These are phyloP conservation scores for Papiliotrema laurentii DNA, from an alignment of 1,284 basidiomycete species.

Conservation along the genomic window DNA sequence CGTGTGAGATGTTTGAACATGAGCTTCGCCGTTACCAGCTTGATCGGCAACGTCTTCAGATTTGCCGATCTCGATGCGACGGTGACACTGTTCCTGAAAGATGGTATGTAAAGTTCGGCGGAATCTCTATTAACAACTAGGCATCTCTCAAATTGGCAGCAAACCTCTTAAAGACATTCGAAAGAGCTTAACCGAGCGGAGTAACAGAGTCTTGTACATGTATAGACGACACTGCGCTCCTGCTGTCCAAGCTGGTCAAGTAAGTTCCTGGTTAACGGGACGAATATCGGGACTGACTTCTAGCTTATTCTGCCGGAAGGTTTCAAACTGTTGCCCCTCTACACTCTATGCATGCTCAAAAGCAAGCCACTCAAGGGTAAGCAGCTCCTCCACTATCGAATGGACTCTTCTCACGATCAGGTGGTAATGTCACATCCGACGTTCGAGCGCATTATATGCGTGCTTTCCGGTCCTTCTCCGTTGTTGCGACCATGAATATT, in stretches of 20 bases:
- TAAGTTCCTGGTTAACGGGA: slow-evolving; percentile 40
- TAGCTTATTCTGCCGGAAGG: slow-evolving; percentile 92
- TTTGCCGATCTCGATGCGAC: slow-evolving; percentile 88
- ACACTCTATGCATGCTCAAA: slow-evolving; percentile 80
- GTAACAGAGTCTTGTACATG: slow-evolving; percentile 75
- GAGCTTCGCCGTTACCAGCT: slow-evolving; percentile 69
- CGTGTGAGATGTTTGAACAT: slow-evolving; percentile 84
- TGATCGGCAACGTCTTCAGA: slow-evolving; percentile 89
- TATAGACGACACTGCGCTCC: slow-evolving; percentile 90
- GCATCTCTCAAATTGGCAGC: slow-evolving; percentile 61
- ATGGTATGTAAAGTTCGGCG: slow-evolving; percentile 55
- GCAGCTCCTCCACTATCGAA: slow-evolving; percentile 7
- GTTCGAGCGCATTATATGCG: slow-evolving; percentile 85
- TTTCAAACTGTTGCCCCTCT: slow-evolving; percentile 83
- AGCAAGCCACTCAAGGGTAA: slow-evolving; percentile 85
- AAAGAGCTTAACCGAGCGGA: slow-evolving; percentile 78
- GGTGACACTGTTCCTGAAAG: slow-evolving; percentile 69
- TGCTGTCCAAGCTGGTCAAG: slow-evolving; percentile 74
- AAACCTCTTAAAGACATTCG: slow-evolving; percentile 71
- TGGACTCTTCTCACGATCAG: slow-evolving; percentile 45
- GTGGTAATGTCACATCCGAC: slow-evolving; percentile 82
- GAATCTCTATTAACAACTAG: slow-evolving; percentile 46
- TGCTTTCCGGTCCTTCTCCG: slow-evolving; percentile 65
- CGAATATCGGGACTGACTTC: not conserved
- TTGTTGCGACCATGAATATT: slow-evolving; percentile 67